phyloP scores from a whole-genome alignment of 768 basidiomycete species.

The Termitomyces sp. region DNA sequence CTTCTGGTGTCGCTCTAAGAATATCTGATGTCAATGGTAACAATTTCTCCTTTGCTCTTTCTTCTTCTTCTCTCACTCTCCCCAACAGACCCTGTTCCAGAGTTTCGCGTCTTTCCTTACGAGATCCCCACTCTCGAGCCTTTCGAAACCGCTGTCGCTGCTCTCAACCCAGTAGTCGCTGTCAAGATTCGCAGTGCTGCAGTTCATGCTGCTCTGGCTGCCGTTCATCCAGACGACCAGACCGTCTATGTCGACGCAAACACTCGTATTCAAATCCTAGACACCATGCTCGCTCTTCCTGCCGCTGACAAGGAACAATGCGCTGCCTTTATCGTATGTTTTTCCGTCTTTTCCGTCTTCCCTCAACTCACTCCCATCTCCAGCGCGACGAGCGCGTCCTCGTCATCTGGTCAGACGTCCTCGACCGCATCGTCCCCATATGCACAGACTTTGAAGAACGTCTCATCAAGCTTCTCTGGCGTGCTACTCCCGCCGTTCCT shows the following conservation, averaged over 20 bases:
- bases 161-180: conserved; percentile 76
- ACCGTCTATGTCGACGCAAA: conserved; percentile 71
- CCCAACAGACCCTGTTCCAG: conserved; percentile 22
- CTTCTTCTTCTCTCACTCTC: background rate
- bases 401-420: conserved; percentile 78
- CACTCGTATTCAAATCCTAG: conserved; percentile 81
- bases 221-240: conserved; percentile 46
- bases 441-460: conserved; percentile 71
- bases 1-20: conserved; percentile 65
- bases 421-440: conserved; percentile 71
- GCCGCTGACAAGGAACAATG: conserved; percentile 83
- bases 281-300: conserved; percentile 72
- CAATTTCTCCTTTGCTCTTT: background rate
- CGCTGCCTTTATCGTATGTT: conserved; percentile 76
- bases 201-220: conserved; percentile 72
- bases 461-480: conserved; percentile 80
- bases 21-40: conserved; percentile 32
- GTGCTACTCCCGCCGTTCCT: conserved; percentile 30
- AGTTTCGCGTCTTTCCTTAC: conserved; percentile 81
- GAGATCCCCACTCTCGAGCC: conserved; percentile 66
- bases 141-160: conserved; percentile 66
- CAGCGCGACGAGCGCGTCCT: conserved; percentile 81
- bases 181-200: conserved; percentile 76
- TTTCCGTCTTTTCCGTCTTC: background rate
- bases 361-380: background rate